These are phyloP conservation scores for Volvox africanus DNA, from an alignment of 139 green algal species.

Conservation along the genomic window DNA sequence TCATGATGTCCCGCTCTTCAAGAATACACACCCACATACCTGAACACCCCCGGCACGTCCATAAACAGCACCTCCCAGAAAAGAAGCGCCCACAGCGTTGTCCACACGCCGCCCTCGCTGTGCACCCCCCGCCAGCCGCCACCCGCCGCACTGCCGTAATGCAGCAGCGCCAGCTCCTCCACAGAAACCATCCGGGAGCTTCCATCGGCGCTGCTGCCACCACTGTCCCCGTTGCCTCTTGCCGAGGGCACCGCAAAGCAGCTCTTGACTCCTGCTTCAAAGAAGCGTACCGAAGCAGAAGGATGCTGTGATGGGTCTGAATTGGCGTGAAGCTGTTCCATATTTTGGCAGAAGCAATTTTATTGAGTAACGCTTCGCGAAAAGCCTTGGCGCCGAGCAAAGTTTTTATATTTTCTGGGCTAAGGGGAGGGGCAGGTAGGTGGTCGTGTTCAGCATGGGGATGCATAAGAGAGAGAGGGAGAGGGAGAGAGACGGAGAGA, in stretches of 20 bases:
- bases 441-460: no score
- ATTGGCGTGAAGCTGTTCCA: no score
- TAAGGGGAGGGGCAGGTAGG: no score
- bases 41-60: constrained; percentile 81
- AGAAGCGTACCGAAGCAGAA: no score
- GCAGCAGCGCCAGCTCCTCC: constrained; percentile 84
- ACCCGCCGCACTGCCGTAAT: constrained; percentile 78
- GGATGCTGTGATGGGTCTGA: no score
- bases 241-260: constrained; percentile 3
- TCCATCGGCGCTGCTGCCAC: neutral
- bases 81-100: constrained; percentile 85
- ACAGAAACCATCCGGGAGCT: constrained; percentile 58
- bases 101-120: constrained; percentile 86
- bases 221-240: neutral
- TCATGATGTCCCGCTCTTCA: no score
- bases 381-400: no score
- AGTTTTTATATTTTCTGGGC: no score
- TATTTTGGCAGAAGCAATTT: no score
- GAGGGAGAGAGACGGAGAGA: no score
- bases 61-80: constrained; percentile 68
- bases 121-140: constrained; percentile 85
- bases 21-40: constrained; percentile 42
- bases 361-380: no score
- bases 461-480: no score
- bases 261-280: constrained; percentile 25